A percentile compares a stretch with the other conserved stretches of the same genome.
Evolutionary conservation across 1,284 basidiomycete genomes (phyloP).

Genomic region (Cerioporus squamosus): DNA sequence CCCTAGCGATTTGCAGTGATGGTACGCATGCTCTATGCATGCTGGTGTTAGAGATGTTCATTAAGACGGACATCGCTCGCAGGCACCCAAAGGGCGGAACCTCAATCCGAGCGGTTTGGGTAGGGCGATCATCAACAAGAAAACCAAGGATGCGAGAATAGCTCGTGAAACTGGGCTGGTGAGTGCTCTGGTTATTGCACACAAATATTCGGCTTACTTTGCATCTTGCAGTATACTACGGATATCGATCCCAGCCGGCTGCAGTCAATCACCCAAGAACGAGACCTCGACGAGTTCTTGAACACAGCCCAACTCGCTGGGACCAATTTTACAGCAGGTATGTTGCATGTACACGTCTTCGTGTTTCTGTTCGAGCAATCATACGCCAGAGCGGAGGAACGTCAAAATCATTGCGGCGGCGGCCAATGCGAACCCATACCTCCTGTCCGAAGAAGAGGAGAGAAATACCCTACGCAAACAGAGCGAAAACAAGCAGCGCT

Average conservation of each 20-base stretch:
- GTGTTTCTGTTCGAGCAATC: constrained; percentile 12
- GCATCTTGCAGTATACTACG: constrained; percentile 69
- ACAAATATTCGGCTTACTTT: not conserved
- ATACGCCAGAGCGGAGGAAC: constrained; percentile 82
- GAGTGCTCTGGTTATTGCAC: constrained; percentile 32
- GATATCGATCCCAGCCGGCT: constrained; percentile 77
- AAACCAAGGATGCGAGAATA: constrained; percentile 79
- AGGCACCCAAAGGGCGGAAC: constrained; percentile 53
- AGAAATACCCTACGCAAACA: constrained; percentile 75
- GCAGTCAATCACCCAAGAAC: constrained; percentile 94
- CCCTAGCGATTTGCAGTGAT: not conserved
- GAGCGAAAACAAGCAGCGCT: constrained; percentile 67
- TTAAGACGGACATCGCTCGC: not conserved
- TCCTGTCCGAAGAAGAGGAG: constrained; percentile 88
- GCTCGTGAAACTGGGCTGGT: constrained; percentile 79
- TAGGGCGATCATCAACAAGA: constrained; percentile 89
- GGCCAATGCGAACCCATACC: constrained; percentile 79
- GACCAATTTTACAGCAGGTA: constrained; percentile 96
- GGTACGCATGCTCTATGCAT: not conserved
- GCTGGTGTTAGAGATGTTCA: no score
- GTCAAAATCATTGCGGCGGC: constrained; percentile 86
- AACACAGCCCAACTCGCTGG: constrained; percentile 95
- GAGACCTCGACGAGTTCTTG: constrained; percentile 95
- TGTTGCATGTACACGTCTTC: constrained; percentile 26
- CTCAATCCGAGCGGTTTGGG: constrained; percentile 82